A percentile compares a stretch with the other conserved stretches of the same genome.
Evolutionary conservation across 78 protist genomes (phyloP).

Genomic region (Dictyostelium brefeldianum): DNA sequence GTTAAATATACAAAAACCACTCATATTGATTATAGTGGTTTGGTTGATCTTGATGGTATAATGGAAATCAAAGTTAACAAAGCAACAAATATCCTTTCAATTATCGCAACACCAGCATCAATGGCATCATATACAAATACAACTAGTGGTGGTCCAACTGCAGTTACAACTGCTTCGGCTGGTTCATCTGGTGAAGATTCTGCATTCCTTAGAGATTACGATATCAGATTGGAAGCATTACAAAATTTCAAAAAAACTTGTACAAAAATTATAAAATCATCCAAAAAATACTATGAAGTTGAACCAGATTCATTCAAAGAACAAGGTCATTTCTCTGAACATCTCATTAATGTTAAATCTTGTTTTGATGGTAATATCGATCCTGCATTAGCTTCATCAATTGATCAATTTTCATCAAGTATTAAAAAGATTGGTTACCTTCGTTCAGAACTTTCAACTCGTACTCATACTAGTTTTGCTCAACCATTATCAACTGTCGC

Average conservation of each 20-base stretch:
- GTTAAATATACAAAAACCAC: constrained; percentile 74
- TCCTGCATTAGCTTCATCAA: not conserved
- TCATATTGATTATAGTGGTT: constrained; percentile 40
- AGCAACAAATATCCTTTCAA: constrained; percentile 1
- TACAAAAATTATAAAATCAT: constrained; percentile 40
- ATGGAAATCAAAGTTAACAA: constrained; percentile 45
- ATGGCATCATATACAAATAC: not conserved
- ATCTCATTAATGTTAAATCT: not conserved
- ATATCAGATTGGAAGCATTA: constrained; percentile 30
- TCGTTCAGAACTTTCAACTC: constrained; percentile 29
- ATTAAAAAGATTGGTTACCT: constrained; percentile 55
- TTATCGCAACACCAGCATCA: constrained; percentile 3
- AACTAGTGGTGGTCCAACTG: not conserved
- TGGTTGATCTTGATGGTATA: constrained; percentile 35
- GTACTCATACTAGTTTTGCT: constrained; percentile 31
- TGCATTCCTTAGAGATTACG: constrained; percentile 62
- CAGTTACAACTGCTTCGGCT: not conserved
- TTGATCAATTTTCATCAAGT: constrained; percentile 47
- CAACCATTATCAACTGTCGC: constrained; percentile 28
- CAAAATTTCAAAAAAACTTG: constrained; percentile 63
- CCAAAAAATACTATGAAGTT: constrained; percentile 70
- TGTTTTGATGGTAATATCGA: constrained; percentile 38
- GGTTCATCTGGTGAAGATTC: constrained; percentile 22
- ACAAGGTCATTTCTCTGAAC: constrained; percentile 64
- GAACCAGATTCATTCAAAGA: constrained; percentile 67